Percentiles rank a stretch among this genome's conserved stretches.
phyloP scores from a whole-genome alignment of 1,284 basidiomycete genomes.

The Tilletia walkeri region DNA sequence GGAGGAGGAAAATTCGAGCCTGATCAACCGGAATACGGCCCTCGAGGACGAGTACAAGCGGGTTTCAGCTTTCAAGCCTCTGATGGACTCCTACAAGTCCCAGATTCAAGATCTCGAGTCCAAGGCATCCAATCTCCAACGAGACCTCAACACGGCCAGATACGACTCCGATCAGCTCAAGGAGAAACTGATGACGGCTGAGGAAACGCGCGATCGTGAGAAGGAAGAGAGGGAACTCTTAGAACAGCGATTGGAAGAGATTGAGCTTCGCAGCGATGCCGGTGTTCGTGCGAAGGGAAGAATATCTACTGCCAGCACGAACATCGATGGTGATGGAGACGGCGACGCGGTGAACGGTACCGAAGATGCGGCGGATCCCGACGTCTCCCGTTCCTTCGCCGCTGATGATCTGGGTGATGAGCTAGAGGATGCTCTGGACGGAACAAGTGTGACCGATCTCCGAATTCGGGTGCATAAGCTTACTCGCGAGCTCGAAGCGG shows the following conservation, averaged over 20 bases:
- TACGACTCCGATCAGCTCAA: conserved; percentile 44
- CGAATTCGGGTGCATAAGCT: conserved; percentile 80
- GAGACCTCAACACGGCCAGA: conserved; percentile 60
- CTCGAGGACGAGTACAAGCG: conserved; percentile 88
- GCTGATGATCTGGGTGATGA: conserved; percentile 68
- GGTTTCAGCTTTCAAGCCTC: conserved; percentile 77
- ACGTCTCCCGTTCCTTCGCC: conserved; percentile 26
- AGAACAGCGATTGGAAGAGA: conserved; percentile 84
- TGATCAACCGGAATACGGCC: conserved; percentile 84
- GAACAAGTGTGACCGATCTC: conserved; percentile 78
- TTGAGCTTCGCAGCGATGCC: conserved; percentile 64
- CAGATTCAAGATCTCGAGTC: conserved; percentile 79
- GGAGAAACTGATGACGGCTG: conserved; percentile 53
- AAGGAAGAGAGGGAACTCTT: conserved; percentile 82
- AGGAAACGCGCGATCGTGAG: conserved; percentile 72
- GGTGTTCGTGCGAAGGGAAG: conserved; percentile 58
- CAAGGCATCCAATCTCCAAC: conserved; percentile 66
- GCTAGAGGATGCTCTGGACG: conserved; percentile 76
- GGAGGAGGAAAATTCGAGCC: conserved; percentile 85
- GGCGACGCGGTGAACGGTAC: conserved; percentile 34
- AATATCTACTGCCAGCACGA: conserved; percentile 32
- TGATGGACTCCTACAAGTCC: conserved; percentile 87
- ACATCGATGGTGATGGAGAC: conserved; percentile 19
- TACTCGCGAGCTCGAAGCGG: conserved; percentile 75
- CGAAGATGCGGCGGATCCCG: conserved; percentile 35